Evolutionary conservation across 2,329 filamentous ascomycete genomes (phyloP).

Genomic region (Cryphonectria naterciae): DNA sequence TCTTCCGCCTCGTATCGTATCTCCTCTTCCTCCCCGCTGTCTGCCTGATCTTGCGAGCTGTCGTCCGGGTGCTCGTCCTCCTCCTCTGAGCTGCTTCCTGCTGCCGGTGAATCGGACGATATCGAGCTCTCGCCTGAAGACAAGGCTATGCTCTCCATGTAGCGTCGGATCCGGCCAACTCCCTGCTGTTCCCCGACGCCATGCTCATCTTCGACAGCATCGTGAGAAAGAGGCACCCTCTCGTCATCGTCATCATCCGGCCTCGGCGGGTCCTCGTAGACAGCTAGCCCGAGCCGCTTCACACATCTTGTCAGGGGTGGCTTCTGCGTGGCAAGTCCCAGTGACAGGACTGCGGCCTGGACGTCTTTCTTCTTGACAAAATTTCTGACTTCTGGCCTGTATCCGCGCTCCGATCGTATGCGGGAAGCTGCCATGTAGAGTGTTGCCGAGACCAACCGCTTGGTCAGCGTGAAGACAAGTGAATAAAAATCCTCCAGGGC

Average conservation of each 20-base stretch:
- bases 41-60: constrained; percentile 5
- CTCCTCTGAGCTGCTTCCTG: constrained; percentile 10
- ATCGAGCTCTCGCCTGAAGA: constrained; percentile 12
- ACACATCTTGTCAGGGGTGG: constrained; percentile 51
- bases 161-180: constrained; percentile 11
- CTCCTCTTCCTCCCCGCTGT: constrained; percentile 22
- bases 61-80: constrained; percentile 9
- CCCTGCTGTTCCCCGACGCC: constrained; percentile 26
- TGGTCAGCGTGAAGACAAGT: constrained; percentile 69
- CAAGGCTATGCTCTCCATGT: constrained; percentile 13
- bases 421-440: constrained; percentile 74
- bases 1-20: constrained; percentile 46
- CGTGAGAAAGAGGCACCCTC: constrained; percentile 44
- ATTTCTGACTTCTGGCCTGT: constrained; percentile 35
- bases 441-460: constrained; percentile 69
- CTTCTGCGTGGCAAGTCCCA: constrained; percentile 47
- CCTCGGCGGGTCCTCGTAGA: constrained; percentile 43
- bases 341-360: constrained; percentile 51
- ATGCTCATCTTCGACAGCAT: constrained; percentile 49
- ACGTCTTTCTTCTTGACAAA: constrained; percentile 52
- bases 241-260: constrained; percentile 34
- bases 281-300: constrained; percentile 53
- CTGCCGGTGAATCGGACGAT: constrained; percentile 6
- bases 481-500: constrained; percentile 77
- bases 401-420: constrained; percentile 54